Base-by-base conservation (phyloP, 805 yeast species). In the Monosporozyma servazzii region DNA sequence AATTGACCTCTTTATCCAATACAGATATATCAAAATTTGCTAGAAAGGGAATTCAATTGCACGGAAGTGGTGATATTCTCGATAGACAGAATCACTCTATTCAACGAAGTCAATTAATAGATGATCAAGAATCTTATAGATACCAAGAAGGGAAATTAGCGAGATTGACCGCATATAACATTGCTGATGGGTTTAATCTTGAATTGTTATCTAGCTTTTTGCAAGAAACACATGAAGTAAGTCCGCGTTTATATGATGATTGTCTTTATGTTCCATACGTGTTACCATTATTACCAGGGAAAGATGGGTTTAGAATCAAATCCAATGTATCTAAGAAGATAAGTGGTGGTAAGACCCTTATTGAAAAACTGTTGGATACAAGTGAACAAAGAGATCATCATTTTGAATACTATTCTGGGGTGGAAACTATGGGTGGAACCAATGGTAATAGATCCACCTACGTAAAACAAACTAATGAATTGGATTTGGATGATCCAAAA, bases 231-330 rank as follows among this genome's bases (percentile, higher is more conserved):
- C 99, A 91, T 67, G 83, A 84, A 59, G 95, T 90, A 1, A 78
- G 86, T 6, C 96, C 96, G 1, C 73, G 97, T 54, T 65, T 86
- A 30, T 91, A 91, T 60, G 96, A 91, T 67, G 97, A 91, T 59
- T 95, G 88, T n/a, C 69, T 93, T 23, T 91, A 90, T 62, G 91
- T 86, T 7, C 95, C 96, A 0, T 91, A 90, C 61, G 78, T 88
- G 29, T 71, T 91, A 40, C 99, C 98, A 0, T 72, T 90, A 27
- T 71, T 88, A 2, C 95, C 96, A 0, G 97, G 97, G 11, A 78
- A 75, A 25, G 84, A 82, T 57, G 89, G 95, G 0, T 84, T 77
- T 58, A 71, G 95, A 50, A 82, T 87, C 13, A 82, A 80, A 63
- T 83, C 93, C 1, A 85, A 86, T 60, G 70, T 62, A 11, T 70